Conservation (phyloP, 805 yeast species). For the Myxozyma kluyveri region DNA sequence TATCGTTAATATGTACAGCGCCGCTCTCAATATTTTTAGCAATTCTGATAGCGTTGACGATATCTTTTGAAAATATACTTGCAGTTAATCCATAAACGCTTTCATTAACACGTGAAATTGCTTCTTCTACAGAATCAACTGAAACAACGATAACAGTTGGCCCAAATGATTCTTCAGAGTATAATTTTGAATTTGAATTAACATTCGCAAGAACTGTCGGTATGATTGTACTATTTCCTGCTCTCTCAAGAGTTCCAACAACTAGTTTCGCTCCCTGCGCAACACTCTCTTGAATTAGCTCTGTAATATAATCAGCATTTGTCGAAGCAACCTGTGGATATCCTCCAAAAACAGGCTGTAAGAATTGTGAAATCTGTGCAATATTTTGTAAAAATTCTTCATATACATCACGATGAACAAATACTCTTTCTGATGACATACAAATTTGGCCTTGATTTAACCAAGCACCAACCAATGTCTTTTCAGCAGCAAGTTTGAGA, state of each 20-base stretch:
- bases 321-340: conserved; percentile 58
- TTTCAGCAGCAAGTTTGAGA: conserved; percentile 60
- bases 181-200: conserved; percentile 61
- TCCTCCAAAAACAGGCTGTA: conserved; percentile 64
- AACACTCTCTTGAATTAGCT: conserved; percentile 49
- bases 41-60: conserved; percentile 64
- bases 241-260: conserved; percentile 49
- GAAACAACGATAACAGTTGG: conserved; percentile 78
- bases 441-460: conserved; percentile 92
- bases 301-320: conserved; percentile 49
- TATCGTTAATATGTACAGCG: conserved; percentile 71
- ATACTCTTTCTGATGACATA: conserved; percentile 87
- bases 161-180: conserved; percentile 83
- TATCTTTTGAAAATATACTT: conserved; percentile 72
- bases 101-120: conserved; percentile 68
- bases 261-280: conserved; percentile 50
- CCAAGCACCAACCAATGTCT: conserved; percentile 71
- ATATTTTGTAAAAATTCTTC: conserved; percentile 59
- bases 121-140: conserved; percentile 72
- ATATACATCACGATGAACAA: conserved; percentile 71
- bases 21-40: conserved; percentile 71
- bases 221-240: conserved; percentile 55
- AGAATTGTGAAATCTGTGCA: conserved; percentile 72
- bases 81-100: conserved; percentile 84
- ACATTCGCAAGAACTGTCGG: conserved; percentile 84